Percentiles rank a stretch among this genome's conserved stretches.
These are phyloP conservation scores for Trichoderma simmonsii DNA, from an alignment of 2,329 filamentous ascomycete species.

Conservation along the genomic window DNA sequence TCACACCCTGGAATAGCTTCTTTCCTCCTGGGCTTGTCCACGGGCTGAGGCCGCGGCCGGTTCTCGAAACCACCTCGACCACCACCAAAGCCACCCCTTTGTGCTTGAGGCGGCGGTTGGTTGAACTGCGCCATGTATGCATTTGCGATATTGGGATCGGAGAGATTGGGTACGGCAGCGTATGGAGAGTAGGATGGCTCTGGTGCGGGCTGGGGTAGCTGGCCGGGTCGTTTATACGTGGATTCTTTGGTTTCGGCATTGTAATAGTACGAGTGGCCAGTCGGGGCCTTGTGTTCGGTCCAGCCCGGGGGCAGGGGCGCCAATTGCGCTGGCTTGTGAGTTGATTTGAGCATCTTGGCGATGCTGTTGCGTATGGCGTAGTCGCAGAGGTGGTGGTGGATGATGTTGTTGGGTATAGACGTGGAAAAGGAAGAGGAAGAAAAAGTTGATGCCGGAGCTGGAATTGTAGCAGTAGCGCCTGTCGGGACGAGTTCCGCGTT, in stretches of 20 bases:
- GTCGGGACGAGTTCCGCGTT: neutral
- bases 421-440: neutral
- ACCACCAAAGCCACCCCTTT: constrained; percentile 25
- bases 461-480: neutral
- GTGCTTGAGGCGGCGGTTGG: constrained; percentile 37
- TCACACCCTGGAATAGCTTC: constrained; percentile 74
- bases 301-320: constrained; percentile 73
- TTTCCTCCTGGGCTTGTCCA: constrained; percentile 79
- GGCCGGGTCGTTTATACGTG: constrained; percentile 75
- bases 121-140: constrained; percentile 58
- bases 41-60: constrained; percentile 62
- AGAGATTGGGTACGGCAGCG: constrained; percentile 38
- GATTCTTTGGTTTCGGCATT: constrained; percentile 78
- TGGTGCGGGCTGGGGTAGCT: constrained; percentile 30
- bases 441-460: neutral
- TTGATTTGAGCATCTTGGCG: constrained; percentile 63
- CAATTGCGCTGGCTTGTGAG: constrained; percentile 56
- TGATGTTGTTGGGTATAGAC: neutral
- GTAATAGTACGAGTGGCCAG: constrained; percentile 86
- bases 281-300: constrained; percentile 90
- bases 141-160: constrained; percentile 57
- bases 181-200: constrained; percentile 30
- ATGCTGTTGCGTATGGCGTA: neutral
- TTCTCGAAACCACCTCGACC: constrained; percentile 51
- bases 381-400: neutral